Evolutionary conservation across 1,139 yeast species (phyloP), one percentile per base, ranked within the genome.

Genomic region (Sugiyamaella xylanicola): DNA sequence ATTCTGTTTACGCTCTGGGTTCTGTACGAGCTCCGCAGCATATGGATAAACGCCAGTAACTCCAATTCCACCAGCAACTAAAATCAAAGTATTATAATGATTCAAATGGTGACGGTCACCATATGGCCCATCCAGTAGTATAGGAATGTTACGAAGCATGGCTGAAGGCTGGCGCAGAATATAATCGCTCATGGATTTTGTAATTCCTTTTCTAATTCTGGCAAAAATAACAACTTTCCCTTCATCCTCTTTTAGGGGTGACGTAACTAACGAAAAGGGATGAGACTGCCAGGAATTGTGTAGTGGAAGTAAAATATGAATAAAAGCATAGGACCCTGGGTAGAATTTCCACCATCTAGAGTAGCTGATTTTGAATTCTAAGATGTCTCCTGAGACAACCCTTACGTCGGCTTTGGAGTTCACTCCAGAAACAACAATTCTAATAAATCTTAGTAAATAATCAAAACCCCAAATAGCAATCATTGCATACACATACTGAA

Each of bases 61-160:
- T 65, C 92, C 93, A 61, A 83, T 84, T 55, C 90, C 89, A 63
- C 87, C 85, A 4, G 82, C 80, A 54, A 84, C 60, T 53, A 84
- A 72, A 7, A 83, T 67, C 3, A 76, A 69, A 46, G 77, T 78
- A 54, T 81, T 82, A 63, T 78, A 84, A 56, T 77, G 77, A 55
- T 76, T 74, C 54, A 81, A 56, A 68, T 85, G 76, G 58, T 81
- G 62, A 62, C 72, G 62, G 63, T 72, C 68, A 62, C 86, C 84
- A 62, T 83, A 83, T 0, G 86, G 86, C 0, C 87, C 87, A 59
- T 83, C 86, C 13, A 83, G 64, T 35, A 69, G 69, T 11, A 51
- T 58, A 4, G 54, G 56, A 19, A 59, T 20, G 16, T 35, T 46
- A 4, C 25, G 29, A n/a, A 35, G 56, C 7, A 44, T 51, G 4